Evolutionary conservation across 169 alveolate genomes (phyloP).

Genomic region (Neospora caninum): DNA sequence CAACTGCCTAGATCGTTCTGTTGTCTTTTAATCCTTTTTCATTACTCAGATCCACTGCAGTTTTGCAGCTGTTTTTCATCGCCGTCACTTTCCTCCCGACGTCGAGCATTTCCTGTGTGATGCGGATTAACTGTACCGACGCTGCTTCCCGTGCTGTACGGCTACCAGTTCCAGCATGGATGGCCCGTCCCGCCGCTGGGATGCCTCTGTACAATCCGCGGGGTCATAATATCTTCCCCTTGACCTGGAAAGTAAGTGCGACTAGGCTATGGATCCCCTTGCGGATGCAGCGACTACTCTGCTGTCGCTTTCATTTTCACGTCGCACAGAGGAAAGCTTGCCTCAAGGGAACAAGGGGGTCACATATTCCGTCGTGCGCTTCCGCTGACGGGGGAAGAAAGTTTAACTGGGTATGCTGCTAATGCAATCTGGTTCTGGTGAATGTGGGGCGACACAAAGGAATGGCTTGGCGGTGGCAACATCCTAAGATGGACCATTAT

Average conservation of each 20-base stretch:
- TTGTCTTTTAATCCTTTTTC: neutral
- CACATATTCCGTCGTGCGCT: too few species aligned
- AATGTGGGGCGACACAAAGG: too few species aligned
- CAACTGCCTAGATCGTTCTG: too few species aligned
- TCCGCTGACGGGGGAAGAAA: too few species aligned
- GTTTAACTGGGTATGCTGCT: too few species aligned
- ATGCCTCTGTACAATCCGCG: slow-evolving; percentile 87
- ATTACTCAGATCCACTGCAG: slow-evolving; percentile 73
- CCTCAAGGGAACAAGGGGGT: too few species aligned
- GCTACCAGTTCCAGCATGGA: slow-evolving; percentile 79
- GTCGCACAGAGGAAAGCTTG: too few species aligned
- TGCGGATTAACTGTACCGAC: slow-evolving; percentile 90
- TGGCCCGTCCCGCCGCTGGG: slow-evolving; percentile 85
- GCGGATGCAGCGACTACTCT: too few species aligned
- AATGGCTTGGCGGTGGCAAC: too few species aligned
- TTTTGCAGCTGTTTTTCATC: slow-evolving; percentile 75
- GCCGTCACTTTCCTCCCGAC: slow-evolving; percentile 84
- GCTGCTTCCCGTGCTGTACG: slow-evolving; percentile 78
- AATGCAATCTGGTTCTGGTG: too few species aligned
- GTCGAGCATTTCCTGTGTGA: slow-evolving; percentile 82
- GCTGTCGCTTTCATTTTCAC: too few species aligned
- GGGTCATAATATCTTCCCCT: slow-evolving; percentile 82
- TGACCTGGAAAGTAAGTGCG: slow-evolving; percentile 74
- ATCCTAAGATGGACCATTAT: too few species aligned
- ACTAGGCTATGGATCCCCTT: neutral